Evolutionary conservation across 106 monocot genomes (phyloP), one percentile per base, ranked within the genome.

Genomic region (Apostasia ramifera): DNA sequence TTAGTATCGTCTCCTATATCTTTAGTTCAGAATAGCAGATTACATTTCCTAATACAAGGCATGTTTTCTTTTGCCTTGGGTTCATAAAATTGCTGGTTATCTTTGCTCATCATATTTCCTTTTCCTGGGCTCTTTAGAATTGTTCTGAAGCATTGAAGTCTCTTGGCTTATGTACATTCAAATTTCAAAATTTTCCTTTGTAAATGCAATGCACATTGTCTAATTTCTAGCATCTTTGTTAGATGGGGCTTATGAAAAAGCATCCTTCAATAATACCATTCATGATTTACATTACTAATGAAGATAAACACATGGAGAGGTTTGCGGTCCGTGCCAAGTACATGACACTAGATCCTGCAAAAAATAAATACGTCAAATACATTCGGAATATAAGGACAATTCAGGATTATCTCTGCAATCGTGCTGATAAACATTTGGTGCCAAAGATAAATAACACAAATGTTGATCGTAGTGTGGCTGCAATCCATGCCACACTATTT

Each of bases 231-330:
- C 43, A 47, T 40, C 38, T 63, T 59, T 70, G 62, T 14, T 74
- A 92, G 92, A 88, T 92, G 88, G 85, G 88, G 12, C 79, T 92
- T 8, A 92, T 92, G 92, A 92, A 86, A 79, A 92, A 86, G 59
- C 92, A 92, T 59, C 88, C 88, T 40, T 92, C 92, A 47, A 83
- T 92, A 51, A 81, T 92, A 42, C 92, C 92, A 6, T 92, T 88
- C 76, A 83, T 88, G 81, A 72, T 92, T 48, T 88, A 86, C 67
- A 92, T 92, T 39, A 55, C 85, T 13, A 88, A 83, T 55, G 92
- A 92, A 63, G 92, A 77, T 44, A 92, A 92, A 59, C 92, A 92
- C 60, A 81, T 83, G 83, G 92, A 92, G 59, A 73, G 92, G 59
- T 92, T 92, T 69, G 92, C 88, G 3, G 85, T 92, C 7, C 92